These are phyloP conservation scores for Ceratobasidium sp. DNA, from an alignment of 1,284 basidiomycete genomes.

Conservation along the genomic window DNA sequence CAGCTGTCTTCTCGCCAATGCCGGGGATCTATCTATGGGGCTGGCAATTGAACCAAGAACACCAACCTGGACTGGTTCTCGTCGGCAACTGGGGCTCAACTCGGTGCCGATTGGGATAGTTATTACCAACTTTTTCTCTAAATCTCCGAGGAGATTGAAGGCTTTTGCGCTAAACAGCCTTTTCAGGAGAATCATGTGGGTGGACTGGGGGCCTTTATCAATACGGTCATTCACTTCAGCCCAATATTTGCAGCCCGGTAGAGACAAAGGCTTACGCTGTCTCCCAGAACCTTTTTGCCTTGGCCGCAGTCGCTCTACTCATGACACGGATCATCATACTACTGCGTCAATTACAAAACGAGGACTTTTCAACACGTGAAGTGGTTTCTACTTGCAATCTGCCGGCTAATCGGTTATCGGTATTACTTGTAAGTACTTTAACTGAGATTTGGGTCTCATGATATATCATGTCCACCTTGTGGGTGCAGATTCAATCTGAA, in stretches of 20 bases:
- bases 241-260: not conserved
- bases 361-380: not conserved
- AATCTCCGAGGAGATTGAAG: not conserved
- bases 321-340: not conserved
- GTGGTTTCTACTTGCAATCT: not conserved
- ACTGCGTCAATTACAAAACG: not conserved
- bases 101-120: no score
- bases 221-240: not conserved
- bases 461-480: no score
- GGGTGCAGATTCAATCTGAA: no score
- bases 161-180: not conserved
- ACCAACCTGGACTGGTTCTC: not conserved
- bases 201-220: not conserved
- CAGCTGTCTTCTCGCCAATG: not conserved
- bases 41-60: no score
- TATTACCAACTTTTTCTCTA: not conserved
- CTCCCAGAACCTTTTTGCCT: not conserved
- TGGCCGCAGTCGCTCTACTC: not conserved
- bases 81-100: no score
- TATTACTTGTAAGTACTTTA: not conserved
- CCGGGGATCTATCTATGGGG: not conserved
- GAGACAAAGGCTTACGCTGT: not conserved
- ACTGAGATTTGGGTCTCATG: not conserved
- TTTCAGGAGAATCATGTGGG: slow-evolving; percentile 4
- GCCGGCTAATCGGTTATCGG: not conserved